Evolutionary conservation across 164 flowering plant genomes (phyloP).

Genomic region (Vitis rotundifolia): DNA sequence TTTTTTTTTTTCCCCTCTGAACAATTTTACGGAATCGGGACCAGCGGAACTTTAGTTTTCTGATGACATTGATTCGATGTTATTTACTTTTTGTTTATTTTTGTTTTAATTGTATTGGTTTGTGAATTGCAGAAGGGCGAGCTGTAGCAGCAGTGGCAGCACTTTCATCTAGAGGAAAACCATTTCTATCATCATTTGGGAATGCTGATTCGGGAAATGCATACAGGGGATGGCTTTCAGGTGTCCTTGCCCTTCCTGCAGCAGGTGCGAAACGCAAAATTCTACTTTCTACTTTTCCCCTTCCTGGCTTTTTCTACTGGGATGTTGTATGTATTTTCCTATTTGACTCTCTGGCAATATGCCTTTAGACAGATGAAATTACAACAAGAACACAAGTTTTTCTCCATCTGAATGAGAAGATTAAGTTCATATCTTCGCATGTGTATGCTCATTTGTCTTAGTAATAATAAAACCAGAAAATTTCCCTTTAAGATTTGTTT

Average conservation of each 20-base stretch:
- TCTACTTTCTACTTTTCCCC: background rate
- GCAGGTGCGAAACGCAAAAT: constrained; percentile 58
- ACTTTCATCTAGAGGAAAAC: constrained; percentile 51
- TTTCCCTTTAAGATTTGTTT: background rate
- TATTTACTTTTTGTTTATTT: too few species aligned
- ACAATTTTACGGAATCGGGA: background rate
- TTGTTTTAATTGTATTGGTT: too few species aligned
- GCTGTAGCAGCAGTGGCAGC: constrained; percentile 71
- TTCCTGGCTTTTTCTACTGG: background rate
- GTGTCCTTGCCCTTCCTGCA: constrained; percentile 73
- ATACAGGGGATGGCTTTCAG: constrained; percentile 65
- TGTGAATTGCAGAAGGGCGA: constrained; percentile 57
- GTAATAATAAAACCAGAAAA: too few species aligned
- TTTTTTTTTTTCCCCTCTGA: background rate
- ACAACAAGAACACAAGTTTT: too few species aligned
- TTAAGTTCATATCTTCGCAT: background rate
- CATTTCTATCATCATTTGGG: constrained; percentile 49
- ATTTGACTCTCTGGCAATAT: too few species aligned
- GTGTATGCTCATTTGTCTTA: too few species aligned
- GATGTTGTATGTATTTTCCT: background rate
- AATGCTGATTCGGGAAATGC: constrained; percentile 46
- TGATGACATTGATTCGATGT: too few species aligned
- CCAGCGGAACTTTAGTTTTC: too few species aligned
- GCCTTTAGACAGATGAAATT: too few species aligned
- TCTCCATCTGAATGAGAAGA: too few species aligned